Percentiles rank a stretch among this genome's conserved stretches.
Conservation (phyloP, 2,329 filamentous ascomycete genomes). For the Didymella lethalis region DNA sequence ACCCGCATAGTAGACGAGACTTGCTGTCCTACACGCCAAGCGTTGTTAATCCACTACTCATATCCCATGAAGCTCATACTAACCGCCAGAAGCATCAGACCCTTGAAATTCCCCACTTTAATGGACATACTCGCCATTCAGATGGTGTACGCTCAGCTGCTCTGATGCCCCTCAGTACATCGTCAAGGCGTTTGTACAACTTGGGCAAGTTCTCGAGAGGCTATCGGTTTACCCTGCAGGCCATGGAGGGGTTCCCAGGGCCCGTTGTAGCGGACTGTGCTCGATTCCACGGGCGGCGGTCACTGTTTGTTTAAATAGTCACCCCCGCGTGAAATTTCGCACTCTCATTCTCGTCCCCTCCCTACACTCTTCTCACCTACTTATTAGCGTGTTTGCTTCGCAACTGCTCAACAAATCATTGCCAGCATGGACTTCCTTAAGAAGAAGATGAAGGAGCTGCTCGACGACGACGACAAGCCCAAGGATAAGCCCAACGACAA, state of each 20-base stretch:
- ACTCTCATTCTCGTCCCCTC: slow-evolving; percentile 7
- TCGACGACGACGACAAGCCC: slow-evolving; percentile 51
- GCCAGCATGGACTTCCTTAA: slow-evolving; percentile 56
- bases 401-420: slow-evolving; percentile 6
- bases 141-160: slow-evolving; percentile 14
- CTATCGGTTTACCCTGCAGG: slow-evolving; percentile 13
- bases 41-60: slow-evolving; percentile 27
- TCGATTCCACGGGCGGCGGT: slow-evolving; percentile 10
- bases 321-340: slow-evolving; percentile 15
- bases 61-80: slow-evolving; percentile 30
- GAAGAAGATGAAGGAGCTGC: slow-evolving; percentile 57
- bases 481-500: slow-evolving; percentile 44
- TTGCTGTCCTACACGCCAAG: slow-evolving; percentile 37
- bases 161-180: slow-evolving; percentile 14
- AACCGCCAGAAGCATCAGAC: slow-evolving; percentile 35
- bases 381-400: neutral
- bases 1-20: slow-evolving; percentile 21
- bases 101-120: slow-evolving; percentile 39
- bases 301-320: slow-evolving; percentile 21
- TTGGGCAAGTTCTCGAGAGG: slow-evolving; percentile 13
- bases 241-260: slow-evolving; percentile 8
- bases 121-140: slow-evolving; percentile 25
- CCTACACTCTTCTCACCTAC: neutral
- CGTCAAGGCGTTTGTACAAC: slow-evolving; percentile 16
- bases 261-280: slow-evolving; percentile 14